Evolutionary conservation across 176 grass and related monocot species (phyloP), one percentile per base, ranked within the genome.

Genomic region (Typha latifolia): DNA sequence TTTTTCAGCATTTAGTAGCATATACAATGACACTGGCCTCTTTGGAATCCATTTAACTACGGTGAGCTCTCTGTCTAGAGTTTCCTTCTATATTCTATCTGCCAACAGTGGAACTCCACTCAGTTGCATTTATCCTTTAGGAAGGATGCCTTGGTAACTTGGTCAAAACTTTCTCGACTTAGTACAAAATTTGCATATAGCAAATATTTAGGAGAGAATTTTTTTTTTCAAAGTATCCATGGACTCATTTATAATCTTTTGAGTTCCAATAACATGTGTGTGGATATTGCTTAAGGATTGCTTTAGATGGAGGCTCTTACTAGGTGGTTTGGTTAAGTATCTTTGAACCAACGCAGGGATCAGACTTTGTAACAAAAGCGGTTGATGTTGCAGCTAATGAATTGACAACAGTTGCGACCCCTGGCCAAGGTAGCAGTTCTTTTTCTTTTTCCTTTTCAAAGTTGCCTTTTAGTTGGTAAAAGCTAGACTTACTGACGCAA

Each of bases 1-100:
- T 21, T 91, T 96, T 80, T 86, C 72, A 16, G 92, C 84, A 56
- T 91, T 96, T 72, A 86, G 85, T 81, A 86, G 77, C 74, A 68
- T 88, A 57, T 91, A 74, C 49, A 82, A 91, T 67, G 82, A 66
- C 48, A 88, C 19, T 64, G 87, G 92, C 49, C 82, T 96, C 52
- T 96, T 96, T 79, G 92, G 92, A 67, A 86, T 91, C 74, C 74
- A 80, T 62, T 69, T 79, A 29, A 76, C 74, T 10, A 88, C 87
- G 47, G 90, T 93, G 68, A 84, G 76, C n/a, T 10, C 13, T 53
- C 19, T n/a, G 4, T 57, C 4, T 57, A 8, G 9, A 18, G 19
- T 57, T 18, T 20, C 15, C 16, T 20, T 15, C 19, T n/a, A 4
- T 53, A 57, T 57, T 18, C 4, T 37, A 37, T 37, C 5, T 37